These are phyloP conservation scores for Neolentinus lepideus DNA, from an alignment of 1,284 basidiomycete species.

Conservation along the genomic window DNA sequence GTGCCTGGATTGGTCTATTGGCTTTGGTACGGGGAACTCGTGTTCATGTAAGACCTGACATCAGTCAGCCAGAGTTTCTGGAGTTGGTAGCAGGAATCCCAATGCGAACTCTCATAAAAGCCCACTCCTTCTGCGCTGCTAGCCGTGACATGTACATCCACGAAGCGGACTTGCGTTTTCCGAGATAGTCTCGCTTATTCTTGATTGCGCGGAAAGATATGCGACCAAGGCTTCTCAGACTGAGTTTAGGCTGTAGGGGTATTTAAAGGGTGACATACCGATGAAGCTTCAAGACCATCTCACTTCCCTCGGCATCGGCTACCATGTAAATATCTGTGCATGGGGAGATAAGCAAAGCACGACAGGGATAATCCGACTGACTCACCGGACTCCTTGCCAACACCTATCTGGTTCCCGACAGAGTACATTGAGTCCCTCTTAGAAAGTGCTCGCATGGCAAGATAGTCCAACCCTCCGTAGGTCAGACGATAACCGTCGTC, in stretches of 20 bases:
- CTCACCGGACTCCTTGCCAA: constrained; percentile 93
- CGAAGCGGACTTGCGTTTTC: constrained; percentile 91
- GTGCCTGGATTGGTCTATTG: constrained; percentile 93
- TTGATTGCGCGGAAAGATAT: constrained; percentile 98
- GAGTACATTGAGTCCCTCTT: constrained; percentile 83
- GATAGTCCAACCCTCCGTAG: constrained; percentile 95
- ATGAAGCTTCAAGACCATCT: constrained; percentile 91
- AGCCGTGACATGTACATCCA: constrained; percentile 99
- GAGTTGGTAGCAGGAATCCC: no score
- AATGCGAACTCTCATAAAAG: constrained; percentile 91
- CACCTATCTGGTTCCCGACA: constrained; percentile 96
- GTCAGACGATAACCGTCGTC: constrained; percentile 97
- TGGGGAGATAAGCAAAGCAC: constrained; percentile 1
- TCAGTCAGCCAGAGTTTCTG: neutral
- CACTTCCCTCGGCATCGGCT: constrained; percentile 74
- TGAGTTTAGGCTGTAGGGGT: constrained; percentile 3
- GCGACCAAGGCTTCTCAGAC: constrained; percentile 72
- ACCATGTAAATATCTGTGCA: constrained; percentile 89
- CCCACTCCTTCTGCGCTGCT: constrained; percentile 95
- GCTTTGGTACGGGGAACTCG: constrained; percentile 88
- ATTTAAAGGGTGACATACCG: constrained; percentile 39
- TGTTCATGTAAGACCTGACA: constrained; percentile 88
- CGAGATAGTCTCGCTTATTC: constrained; percentile 94
- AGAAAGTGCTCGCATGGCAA: constrained; percentile 90
- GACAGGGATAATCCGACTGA: neutral